These are phyloP conservation scores for Thuidium tamariscinum DNA, from an alignment of 225 moss, liverwort and hornwort genomes.

Conservation along the genomic window DNA sequence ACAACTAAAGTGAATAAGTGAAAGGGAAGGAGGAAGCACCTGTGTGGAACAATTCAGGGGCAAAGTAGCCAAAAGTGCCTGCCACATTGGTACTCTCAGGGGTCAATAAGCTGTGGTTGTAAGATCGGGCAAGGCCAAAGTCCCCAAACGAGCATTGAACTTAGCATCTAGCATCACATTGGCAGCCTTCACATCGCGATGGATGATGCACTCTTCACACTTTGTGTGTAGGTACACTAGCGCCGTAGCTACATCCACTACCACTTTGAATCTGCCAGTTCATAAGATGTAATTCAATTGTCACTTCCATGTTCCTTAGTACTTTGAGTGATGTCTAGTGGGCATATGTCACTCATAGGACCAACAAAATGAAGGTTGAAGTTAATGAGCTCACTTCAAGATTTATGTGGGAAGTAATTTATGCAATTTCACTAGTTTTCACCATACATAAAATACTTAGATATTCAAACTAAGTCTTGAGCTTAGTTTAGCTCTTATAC, in stretches of 20 bases:
- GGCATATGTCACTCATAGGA: neutral
- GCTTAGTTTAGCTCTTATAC: neutral
- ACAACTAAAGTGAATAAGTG: neutral
- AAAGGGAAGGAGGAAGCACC: neutral
- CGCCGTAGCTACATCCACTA: fast-evolving
- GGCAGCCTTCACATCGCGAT: neutral
- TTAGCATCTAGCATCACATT: slow-evolving; percentile 1
- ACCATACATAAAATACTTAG: neutral
- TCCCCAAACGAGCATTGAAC: neutral
- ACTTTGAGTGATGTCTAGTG: neutral
- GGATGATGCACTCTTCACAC: neutral
- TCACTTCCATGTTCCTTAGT: neutral
- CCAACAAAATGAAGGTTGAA: neutral
- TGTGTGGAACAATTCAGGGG: neutral
- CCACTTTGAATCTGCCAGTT: neutral
- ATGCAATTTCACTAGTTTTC: neutral
- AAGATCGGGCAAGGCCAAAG: neutral
- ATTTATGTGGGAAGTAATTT: neutral
- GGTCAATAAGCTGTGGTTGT: neutral
- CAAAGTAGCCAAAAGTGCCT: neutral
- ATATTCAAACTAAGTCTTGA: neutral
- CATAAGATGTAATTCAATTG: neutral
- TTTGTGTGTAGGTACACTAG: fast-evolving
- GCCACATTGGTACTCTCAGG: neutral
- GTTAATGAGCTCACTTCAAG: neutral